These are phyloP conservation scores for Trametes versicolor DNA, from an alignment of 1,284 basidiomycete species.

Conservation along the genomic window DNA sequence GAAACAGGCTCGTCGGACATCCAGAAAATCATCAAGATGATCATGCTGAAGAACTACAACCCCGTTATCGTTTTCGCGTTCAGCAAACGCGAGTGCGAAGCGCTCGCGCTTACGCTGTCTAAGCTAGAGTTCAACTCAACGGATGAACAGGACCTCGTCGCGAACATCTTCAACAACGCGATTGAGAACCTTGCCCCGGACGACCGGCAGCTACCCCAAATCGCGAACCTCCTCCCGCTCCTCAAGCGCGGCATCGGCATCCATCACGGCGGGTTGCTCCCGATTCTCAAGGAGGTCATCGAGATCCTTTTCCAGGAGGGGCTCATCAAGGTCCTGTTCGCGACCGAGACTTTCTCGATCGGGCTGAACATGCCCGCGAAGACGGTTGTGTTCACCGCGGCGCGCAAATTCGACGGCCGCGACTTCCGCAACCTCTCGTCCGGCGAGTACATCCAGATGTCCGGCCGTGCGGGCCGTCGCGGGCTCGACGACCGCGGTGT, in stretches of 20 bases:
- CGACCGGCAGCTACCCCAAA: constrained; percentile 94
- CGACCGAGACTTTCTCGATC: constrained; percentile 99
- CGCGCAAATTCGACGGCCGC: constrained; percentile 96
- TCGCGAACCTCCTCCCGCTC: constrained; percentile 92
- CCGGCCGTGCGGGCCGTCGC: constrained; percentile 96
- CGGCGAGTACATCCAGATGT: constrained; percentile 99
- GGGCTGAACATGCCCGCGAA: constrained; percentile 99
- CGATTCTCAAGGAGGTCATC: constrained; percentile 98
- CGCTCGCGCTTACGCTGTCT: constrained; percentile 89
- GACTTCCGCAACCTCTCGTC: constrained; percentile 93
- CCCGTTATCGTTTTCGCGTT: constrained; percentile 99
- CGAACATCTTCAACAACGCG: constrained; percentile 94
- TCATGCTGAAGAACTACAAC: constrained; percentile 98
- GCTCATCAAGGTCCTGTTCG: constrained; percentile 98
- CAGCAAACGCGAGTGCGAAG: constrained; percentile 98
- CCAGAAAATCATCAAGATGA: constrained; percentile 98
- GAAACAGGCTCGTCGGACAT: constrained; percentile 88
- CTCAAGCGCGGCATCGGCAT: constrained; percentile 97
- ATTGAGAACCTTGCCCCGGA: constrained; percentile 90
- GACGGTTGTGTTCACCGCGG: constrained; percentile 97
- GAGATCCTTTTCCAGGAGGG: constrained; percentile 99
- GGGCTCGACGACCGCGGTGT: constrained; percentile 99
- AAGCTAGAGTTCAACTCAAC: constrained; percentile 97
- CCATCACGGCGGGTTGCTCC: constrained; percentile 97
- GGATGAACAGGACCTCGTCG: constrained; percentile 92